Base-by-base conservation (phyloP, 2,329 filamentous ascomycete species). In the Pseudocercospora fuligena region DNA sequence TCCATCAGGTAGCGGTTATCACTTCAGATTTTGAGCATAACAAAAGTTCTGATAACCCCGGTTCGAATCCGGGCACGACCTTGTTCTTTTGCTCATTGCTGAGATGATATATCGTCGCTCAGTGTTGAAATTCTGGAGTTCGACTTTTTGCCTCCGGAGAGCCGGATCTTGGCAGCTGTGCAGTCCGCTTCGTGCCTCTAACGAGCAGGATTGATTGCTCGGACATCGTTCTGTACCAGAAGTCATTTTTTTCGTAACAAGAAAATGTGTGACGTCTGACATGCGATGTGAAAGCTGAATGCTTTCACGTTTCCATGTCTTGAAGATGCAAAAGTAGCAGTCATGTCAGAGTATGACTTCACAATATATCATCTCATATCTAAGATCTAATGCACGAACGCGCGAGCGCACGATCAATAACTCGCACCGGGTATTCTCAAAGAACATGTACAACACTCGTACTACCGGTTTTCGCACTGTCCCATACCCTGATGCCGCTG, bases 401-500 rank as follows among this genome's bases (percentile, higher is more conserved):
- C 40, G 40, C 6, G 36, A 40, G 36, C 36, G 31, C 6, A 21
- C 27, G n/a, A 23, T 21, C 9, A 19, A 23, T n/a, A 58, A 58
- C 56, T 58, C 56, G 56, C 56, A 43, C 56, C 56, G 56, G 56
- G 56, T 58, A 58, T 58, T 58, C 31, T 27, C 31, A 43, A 58
- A 58, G 16, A 31, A 58, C 29, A 58, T 58, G 19, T 58, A 58
- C 31, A 58, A 43, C 56, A n/a, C n/a, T 27, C 23, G n/a, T 19
- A 25, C 19, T n/a, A 1, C 51, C 51, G 25, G 25, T 54, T 54
- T 56, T 56, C 23, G 8, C 51, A n/a, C 27, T 31, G n/a, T 21
- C 47, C 47, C 9, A 5, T 14, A 27, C 19, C 29, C 53, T 3
- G 11, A 57, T 57, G 53, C 53, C 53, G 16, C 53, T 33, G 53